Percentiles rank a stretch among this genome's conserved stretches.
phyloP scores from a whole-genome alignment of 2,329 filamentous ascomycete species.

The Aspergillus brasiliensis region DNA sequence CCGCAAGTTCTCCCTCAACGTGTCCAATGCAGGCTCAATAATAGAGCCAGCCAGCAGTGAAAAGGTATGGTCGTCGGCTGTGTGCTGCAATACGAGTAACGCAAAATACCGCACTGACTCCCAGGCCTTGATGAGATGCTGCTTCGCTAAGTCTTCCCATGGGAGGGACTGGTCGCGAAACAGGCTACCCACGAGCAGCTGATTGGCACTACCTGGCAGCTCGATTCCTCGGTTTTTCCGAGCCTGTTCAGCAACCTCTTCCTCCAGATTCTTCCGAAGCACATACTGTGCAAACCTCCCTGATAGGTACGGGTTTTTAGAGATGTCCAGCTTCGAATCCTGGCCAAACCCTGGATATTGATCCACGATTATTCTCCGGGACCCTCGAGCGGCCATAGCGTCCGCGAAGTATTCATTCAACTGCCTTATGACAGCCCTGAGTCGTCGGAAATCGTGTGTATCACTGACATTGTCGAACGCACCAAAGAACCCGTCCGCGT shows the following conservation, averaged over 20 bases:
- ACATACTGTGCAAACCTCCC: conserved; percentile 15
- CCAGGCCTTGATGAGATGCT: conserved; percentile 30
- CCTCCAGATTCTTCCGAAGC: conserved; percentile 2
- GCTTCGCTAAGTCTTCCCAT: conserved; percentile 34
- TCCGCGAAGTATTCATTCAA: conserved; percentile 32
- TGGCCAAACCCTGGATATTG: too few relatives aligned
- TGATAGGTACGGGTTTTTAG: conserved; percentile 14
- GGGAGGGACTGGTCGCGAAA: conserved; percentile 39
- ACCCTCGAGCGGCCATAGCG: conserved; percentile 23
- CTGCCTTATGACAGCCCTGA: conserved; percentile 31
- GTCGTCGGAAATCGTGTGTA: conserved; percentile 24
- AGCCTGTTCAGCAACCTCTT: conserved; percentile 30
- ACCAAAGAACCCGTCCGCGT: conserved; percentile 46
- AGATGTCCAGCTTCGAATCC: too few relatives aligned
- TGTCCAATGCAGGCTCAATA: conserved; percentile 28
- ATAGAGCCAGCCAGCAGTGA: conserved; percentile 19
- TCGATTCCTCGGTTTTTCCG: conserved; percentile 35
- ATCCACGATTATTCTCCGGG: conserved; percentile 10
- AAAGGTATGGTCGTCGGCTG: conserved; percentile 27
- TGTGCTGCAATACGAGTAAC: conserved; percentile 24
- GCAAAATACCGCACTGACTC: conserved; percentile 25
- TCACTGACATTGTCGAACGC: conserved; percentile 7
- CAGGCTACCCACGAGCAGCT: conserved; percentile 33
- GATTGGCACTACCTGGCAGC: conserved; percentile 37
- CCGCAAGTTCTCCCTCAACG: conserved; percentile 17